Conservation (phyloP, 805 yeast genomes). For the Candida palmyrensis region DNA sequence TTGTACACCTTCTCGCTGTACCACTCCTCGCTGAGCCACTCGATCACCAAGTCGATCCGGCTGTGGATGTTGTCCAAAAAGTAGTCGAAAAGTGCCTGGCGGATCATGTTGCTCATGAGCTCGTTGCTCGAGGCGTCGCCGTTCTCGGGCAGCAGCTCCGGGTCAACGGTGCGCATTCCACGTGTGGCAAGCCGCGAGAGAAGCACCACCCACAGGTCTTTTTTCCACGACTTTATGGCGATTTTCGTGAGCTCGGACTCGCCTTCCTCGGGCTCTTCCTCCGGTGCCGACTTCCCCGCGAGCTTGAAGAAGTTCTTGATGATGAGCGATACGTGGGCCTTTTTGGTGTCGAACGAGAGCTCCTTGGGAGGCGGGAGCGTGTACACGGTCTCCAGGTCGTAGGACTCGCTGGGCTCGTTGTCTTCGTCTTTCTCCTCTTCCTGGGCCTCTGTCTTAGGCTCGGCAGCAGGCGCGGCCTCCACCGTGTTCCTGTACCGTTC, state of each 20-base stretch:
- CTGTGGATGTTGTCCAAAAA: constrained; percentile 68
- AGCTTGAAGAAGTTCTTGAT: constrained; percentile 54
- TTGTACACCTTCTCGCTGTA: constrained; percentile 48
- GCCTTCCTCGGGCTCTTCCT: constrained; percentile 11
- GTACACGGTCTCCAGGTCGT: constrained; percentile 39
- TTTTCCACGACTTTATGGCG: constrained; percentile 48
- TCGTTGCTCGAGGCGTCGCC: constrained; percentile 21
- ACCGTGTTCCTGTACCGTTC: constrained; percentile 52
- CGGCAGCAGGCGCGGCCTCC: constrained; percentile 4
- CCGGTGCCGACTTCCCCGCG: constrained; percentile 26
- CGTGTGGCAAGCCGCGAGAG: constrained; percentile 77
- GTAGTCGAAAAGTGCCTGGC: constrained; percentile 68
- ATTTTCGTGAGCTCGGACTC: constrained; percentile 49
- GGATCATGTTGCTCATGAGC: constrained; percentile 53
- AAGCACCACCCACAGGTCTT: constrained; percentile 71
- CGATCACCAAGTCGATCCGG: constrained; percentile 70
- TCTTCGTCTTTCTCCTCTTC: constrained; percentile 18
- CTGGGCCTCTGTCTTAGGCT: not conserved
- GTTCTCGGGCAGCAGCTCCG: constrained; percentile 9
- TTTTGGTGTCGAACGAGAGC: constrained; percentile 49
- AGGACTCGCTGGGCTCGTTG: constrained; percentile 27
- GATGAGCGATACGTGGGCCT: constrained; percentile 51
- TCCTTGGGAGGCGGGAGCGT: constrained; percentile 54
- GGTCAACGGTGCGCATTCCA: constrained; percentile 47
- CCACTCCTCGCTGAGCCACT: constrained; percentile 98